These are phyloP conservation scores for Stentor roeselii DNA, from an alignment of 73 alveolate species.

Conservation along the genomic window DNA sequence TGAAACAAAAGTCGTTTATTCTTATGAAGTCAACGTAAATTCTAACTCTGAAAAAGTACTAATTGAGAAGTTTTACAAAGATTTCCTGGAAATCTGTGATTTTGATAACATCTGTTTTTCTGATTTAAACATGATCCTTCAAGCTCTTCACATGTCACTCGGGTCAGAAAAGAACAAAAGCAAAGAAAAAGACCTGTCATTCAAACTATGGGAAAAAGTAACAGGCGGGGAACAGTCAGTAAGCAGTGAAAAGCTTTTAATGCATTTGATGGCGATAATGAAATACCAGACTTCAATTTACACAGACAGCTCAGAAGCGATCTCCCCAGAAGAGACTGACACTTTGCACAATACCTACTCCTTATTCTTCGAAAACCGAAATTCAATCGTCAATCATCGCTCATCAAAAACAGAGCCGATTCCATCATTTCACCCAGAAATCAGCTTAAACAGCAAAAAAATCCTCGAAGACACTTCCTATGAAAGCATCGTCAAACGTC, in stretches of 20 bases:
- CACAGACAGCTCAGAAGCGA: neutral
- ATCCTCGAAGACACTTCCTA: neutral
- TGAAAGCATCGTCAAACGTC: neutral
- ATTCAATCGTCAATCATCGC: neutral
- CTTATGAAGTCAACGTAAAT: neutral
- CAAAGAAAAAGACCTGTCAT: neutral
- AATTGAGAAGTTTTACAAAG: neutral
- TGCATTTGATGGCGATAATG: neutral
- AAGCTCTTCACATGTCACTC: neutral
- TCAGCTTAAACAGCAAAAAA: neutral
- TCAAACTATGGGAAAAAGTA: neutral
- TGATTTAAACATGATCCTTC: neutral
- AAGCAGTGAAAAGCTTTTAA: neutral
- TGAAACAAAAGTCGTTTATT: neutral
- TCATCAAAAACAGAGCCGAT: neutral
- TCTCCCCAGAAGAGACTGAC: neutral
- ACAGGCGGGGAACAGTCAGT: neutral
- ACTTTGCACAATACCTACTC: neutral
- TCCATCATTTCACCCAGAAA: neutral
- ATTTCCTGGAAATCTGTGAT: neutral
- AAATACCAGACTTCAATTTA: neutral
- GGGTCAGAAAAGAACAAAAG: neutral
- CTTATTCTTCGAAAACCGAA: neutral
- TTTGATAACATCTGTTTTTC: neutral
- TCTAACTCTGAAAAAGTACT: conserved; percentile 6